Evolutionary conservation across 495 filamentous ascomycete species (phyloP).

Genomic region (Aspergillus conjunctus): DNA sequence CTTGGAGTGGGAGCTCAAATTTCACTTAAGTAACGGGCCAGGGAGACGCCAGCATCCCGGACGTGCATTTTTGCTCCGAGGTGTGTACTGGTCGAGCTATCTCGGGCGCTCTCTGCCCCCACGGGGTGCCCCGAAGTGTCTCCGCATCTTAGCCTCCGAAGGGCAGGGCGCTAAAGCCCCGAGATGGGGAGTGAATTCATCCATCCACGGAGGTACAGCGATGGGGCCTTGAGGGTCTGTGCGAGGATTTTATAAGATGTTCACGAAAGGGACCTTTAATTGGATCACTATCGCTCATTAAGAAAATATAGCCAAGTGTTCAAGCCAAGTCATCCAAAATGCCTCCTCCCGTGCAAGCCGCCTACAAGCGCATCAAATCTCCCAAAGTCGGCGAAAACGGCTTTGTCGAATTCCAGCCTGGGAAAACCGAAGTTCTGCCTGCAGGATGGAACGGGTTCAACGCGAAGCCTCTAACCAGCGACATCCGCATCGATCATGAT

Average conservation of each 20-base stretch:
- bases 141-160: not conserved
- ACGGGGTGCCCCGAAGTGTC: not conserved
- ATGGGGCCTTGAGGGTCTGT: not conserved
- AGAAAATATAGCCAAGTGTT: not conserved
- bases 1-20: constrained; percentile 7
- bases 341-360: constrained; percentile 36
- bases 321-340: constrained; percentile 16
- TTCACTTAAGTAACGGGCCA: constrained; percentile 17
- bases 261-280: not conserved
- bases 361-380: constrained; percentile 34
- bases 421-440: constrained; percentile 33
- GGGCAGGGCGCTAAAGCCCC: not conserved
- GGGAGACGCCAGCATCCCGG: not conserved
- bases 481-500: constrained; percentile 34
- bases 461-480: constrained; percentile 28
- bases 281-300: not conserved
- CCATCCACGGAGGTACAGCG: not conserved
- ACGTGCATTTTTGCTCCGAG: constrained; percentile 1
- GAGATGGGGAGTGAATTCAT: not conserved
- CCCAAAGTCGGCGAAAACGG: constrained; percentile 35
- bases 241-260: not conserved
- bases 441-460: constrained; percentile 35
- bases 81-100: not conserved
- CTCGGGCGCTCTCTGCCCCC: not conserved
- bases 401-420: constrained; percentile 30